A percentile compares a stretch with the other conserved stretches of the same genome.
These are phyloP conservation scores for Neoscytalidium dimidiatum DNA, from an alignment of 2,329 filamentous ascomycete species.

Conservation along the genomic window DNA sequence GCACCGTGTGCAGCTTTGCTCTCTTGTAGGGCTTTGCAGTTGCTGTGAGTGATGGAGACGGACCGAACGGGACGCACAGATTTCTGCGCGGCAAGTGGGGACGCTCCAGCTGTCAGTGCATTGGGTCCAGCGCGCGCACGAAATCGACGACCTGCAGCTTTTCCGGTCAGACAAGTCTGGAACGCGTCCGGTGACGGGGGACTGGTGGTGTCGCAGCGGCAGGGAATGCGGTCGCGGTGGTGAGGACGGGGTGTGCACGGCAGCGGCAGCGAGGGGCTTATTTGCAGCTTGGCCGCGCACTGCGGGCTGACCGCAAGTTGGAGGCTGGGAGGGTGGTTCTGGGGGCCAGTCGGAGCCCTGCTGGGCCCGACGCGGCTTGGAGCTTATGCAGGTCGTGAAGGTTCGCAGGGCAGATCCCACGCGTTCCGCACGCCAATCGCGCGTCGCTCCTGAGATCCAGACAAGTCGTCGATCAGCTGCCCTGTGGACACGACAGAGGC, in stretches of 20 bases:
- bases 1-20: not conserved
- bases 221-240: not conserved
- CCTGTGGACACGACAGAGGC: not conserved
- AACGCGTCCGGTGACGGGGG: not conserved
- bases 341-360: not conserved
- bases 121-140: not conserved
- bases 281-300: not conserved
- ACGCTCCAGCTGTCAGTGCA: conserved; percentile 10
- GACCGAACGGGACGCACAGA: conserved; percentile 18
- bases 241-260: not conserved
- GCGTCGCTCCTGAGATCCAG: conserved; percentile 7
- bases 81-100: conserved; percentile 17
- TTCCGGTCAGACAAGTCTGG: conserved; percentile 1
- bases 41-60: conserved; percentile 1
- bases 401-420: conserved; percentile 5
- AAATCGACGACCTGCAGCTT: conserved; percentile 5
- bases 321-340: not conserved
- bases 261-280: not conserved
- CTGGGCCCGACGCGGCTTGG: not conserved
- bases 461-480: conserved; percentile 4
- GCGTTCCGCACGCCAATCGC: not conserved
- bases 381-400: conserved; percentile 5
- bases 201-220: not conserved
- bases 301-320: not conserved
- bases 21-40: conserved; percentile 6